These are phyloP conservation scores for Amoebophrya sp. DNA, from an alignment of 169 alveolate genomes.

Conservation along the genomic window DNA sequence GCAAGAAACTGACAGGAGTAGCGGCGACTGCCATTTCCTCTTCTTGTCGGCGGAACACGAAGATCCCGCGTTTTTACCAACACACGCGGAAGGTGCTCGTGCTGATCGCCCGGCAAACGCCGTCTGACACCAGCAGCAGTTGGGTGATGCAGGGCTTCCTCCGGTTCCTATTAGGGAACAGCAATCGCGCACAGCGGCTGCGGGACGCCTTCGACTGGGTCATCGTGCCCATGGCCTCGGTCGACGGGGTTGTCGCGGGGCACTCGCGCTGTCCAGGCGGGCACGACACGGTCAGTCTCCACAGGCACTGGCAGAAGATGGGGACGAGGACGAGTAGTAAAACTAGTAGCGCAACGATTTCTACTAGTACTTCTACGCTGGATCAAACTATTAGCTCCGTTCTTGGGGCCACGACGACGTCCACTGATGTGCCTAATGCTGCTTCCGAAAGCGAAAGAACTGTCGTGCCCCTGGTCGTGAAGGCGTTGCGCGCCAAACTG, in stretches of 20 bases:
- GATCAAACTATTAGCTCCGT: background rate
- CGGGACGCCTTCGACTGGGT: background rate
- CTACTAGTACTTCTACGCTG: background rate
- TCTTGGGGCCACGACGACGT: background rate
- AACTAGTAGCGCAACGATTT: background rate
- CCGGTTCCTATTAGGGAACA: background rate
- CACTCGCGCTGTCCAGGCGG: background rate
- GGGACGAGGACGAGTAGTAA: background rate
- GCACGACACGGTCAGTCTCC: background rate
- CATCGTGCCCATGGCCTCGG: background rate
- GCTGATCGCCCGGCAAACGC: background rate
- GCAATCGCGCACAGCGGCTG: background rate
- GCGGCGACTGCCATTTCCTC: too few relatives aligned
- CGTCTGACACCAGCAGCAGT: background rate
- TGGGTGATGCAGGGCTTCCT: conserved; percentile 24
- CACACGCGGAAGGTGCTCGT: background rate
- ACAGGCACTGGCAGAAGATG: background rate
- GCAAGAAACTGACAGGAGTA: too few relatives aligned
- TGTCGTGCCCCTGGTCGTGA: background rate
- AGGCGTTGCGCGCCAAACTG: background rate
- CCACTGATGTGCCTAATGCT: too few relatives aligned
- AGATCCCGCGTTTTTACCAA: background rate
- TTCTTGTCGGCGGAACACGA: too few relatives aligned
- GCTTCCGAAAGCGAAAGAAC: background rate
- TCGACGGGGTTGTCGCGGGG: background rate